Percentiles rank a stretch among this genome's conserved stretches.
Conservation (phyloP, 768 basidiomycete genomes). For the Suillus plorans region DNA sequence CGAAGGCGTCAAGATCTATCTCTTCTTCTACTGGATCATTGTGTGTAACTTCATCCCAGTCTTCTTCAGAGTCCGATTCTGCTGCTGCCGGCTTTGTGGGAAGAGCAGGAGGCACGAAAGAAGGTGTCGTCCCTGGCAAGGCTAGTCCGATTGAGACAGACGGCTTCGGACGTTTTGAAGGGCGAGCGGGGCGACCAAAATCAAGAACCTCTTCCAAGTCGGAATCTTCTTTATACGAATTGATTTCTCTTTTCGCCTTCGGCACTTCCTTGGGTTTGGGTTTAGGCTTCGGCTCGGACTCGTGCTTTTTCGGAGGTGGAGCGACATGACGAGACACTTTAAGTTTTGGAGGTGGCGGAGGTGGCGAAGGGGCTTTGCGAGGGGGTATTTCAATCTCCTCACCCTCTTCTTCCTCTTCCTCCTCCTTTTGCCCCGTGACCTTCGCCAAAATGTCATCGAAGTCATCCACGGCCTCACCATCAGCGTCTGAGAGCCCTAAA, state of each 20-base stretch:
- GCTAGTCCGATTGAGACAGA: slow-evolving; percentile 35
- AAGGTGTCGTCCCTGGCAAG: slow-evolving; percentile 35
- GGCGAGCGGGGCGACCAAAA: slow-evolving; percentile 46
- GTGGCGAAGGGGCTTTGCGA: slow-evolving; percentile 23
- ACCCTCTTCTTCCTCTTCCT: slow-evolving; percentile 37
- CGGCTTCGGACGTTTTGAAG: slow-evolving; percentile 33
- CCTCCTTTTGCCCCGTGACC: slow-evolving; percentile 26
- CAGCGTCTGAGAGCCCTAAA: slow-evolving; percentile 33
- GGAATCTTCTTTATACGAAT: slow-evolving; percentile 23
- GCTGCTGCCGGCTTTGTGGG: slow-evolving; percentile 29
- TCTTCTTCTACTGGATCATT: slow-evolving; percentile 23
- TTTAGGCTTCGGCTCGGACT: slow-evolving; percentile 25
- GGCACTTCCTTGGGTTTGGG: slow-evolving; percentile 22
- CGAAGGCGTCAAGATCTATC: slow-evolving; percentile 36
- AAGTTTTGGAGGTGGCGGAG: slow-evolving; percentile 33
- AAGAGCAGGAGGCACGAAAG: slow-evolving; percentile 27
- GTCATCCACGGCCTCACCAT: slow-evolving; percentile 44
- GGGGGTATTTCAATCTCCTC: slow-evolving; percentile 22
- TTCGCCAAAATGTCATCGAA: slow-evolving; percentile 40
- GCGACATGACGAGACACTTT: slow-evolving; percentile 29
- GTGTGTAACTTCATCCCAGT: slow-evolving; percentile 49
- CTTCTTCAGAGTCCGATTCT: slow-evolving; percentile 47
- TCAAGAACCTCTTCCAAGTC: slow-evolving; percentile 46
- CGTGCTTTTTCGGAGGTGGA: slow-evolving; percentile 24
- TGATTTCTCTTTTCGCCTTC: slow-evolving; percentile 23